A percentile compares a stretch with the other conserved stretches of the same genome.
Conservation (phyloP, 73 alveolate genomes). For the Urostyla sp. region DNA sequence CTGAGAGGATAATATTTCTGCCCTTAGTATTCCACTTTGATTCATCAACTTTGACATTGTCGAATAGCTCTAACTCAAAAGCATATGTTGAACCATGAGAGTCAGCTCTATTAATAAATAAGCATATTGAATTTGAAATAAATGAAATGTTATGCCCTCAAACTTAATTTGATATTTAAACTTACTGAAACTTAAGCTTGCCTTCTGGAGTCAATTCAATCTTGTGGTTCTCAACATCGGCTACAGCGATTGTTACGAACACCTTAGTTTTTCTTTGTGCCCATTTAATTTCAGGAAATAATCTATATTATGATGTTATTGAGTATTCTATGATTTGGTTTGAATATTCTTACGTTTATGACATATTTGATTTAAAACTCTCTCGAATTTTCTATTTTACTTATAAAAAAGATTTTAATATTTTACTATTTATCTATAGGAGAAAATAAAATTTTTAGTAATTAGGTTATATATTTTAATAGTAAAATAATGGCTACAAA, state of each 20-base stretch:
- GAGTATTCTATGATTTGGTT: neutral
- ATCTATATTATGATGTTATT: conserved; percentile 15
- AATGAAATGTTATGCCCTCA: neutral
- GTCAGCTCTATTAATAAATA: conserved; percentile 19
- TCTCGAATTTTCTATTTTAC: too few relatives aligned
- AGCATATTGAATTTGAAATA: neutral
- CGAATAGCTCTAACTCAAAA: conserved; percentile 65
- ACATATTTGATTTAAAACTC: conserved; percentile 9
- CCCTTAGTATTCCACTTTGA: conserved; percentile 78
- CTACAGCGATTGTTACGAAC: conserved; percentile 87
- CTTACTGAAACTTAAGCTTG: conserved; percentile 47
- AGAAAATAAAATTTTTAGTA: too few relatives aligned
- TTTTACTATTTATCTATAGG: too few relatives aligned
- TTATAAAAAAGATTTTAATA: too few relatives aligned
- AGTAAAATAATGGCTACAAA: too few relatives aligned
- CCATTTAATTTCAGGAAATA: conserved; percentile 90
- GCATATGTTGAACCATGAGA: conserved; percentile 47
- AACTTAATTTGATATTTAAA: neutral
- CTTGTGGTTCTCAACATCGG: conserved; percentile 80
- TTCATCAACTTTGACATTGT: conserved; percentile 54
- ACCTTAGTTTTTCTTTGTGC: conserved; percentile 92
- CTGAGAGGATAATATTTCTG: conserved; percentile 62
- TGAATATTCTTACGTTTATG: conserved; percentile 1
- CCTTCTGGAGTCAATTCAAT: conserved; percentile 81
- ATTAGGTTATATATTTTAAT: too few relatives aligned